Conservation (phyloP, 306 rosid genomes). For the Luffa aegyptiaca region DNA sequence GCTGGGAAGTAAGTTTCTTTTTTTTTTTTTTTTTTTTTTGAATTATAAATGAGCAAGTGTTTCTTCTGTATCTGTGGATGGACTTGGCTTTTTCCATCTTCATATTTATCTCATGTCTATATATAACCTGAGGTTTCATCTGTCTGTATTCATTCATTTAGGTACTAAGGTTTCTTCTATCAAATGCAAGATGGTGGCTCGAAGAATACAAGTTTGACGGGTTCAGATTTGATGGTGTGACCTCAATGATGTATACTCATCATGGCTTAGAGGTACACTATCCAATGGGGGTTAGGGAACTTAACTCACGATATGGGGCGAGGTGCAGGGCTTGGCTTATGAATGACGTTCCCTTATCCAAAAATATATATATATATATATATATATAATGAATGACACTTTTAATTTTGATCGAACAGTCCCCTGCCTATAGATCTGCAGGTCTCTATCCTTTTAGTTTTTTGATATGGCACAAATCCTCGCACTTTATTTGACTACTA, state of each 20-base stretch:
- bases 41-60: not conserved
- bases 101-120: not conserved
- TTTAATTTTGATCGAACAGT: not conserved
- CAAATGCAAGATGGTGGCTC: constrained; percentile 99
- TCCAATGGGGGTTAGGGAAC: not conserved
- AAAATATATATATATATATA: not conserved
- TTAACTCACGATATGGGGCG: not conserved
- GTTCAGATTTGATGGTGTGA: constrained; percentile 94
- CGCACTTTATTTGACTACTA: not conserved
- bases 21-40: not conserved
- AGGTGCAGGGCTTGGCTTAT: not conserved
- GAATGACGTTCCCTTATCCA: not conserved
- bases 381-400: not conserved
- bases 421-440: not conserved
- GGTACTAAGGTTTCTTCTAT: constrained; percentile 87
- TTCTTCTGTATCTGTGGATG: not conserved
- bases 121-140: constrained; percentile 3
- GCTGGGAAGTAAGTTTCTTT: constrained; percentile 77
- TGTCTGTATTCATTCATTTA: constrained; percentile 19
- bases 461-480: not conserved
- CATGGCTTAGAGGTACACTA: constrained; percentile 72
- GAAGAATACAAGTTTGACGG: constrained; percentile 97
- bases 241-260: constrained; percentile 99
- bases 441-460: not conserved
- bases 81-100: not conserved